These are phyloP conservation scores for Pestalotiopsis sp. DNA, from an alignment of 2,329 filamentous ascomycete species.

Conservation along the genomic window DNA sequence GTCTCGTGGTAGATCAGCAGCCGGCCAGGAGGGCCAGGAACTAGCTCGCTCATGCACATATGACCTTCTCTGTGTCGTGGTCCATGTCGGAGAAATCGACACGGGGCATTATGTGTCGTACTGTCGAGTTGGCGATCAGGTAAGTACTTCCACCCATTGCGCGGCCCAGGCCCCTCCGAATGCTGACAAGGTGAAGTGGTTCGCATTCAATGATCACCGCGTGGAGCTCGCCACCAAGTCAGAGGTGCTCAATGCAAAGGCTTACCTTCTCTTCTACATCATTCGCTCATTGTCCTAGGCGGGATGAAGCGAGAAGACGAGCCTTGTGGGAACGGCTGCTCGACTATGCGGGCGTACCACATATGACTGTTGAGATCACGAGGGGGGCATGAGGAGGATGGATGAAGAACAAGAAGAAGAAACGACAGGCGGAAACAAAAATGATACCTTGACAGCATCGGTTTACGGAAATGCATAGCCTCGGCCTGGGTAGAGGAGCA, in stretches of 20 bases:
- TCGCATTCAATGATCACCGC: conserved; percentile 93
- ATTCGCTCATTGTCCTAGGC: conserved; percentile 60
- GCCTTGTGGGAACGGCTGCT: not conserved
- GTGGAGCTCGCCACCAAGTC: conserved; percentile 83
- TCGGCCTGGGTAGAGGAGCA: conserved; percentile 22
- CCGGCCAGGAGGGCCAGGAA: conserved; percentile 55
- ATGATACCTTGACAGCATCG: not conserved
- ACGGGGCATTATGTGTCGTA: conserved; percentile 91
- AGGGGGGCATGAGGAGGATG: not conserved
- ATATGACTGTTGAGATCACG: not conserved
- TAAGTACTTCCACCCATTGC: conserved; percentile 33
- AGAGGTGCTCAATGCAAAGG: conserved; percentile 83
- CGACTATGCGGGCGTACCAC: not conserved
- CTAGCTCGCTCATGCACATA: conserved; percentile 73
- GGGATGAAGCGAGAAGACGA: not conserved
- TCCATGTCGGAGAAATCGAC: conserved; percentile 91
- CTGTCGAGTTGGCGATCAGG: conserved; percentile 76
- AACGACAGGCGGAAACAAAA: not conserved
- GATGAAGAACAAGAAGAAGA: not conserved
- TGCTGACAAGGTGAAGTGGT: conserved; percentile 66
- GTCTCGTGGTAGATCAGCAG: conserved; percentile 60
- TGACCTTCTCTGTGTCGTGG: conserved; percentile 86
- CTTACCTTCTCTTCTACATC: conserved; percentile 90
- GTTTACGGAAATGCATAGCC: conserved; percentile 25
- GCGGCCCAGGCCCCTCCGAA: not conserved